Conservation (phyloP, 192 early-diverging fungal genomes). For the Geranomyces michiganensis region DNA sequence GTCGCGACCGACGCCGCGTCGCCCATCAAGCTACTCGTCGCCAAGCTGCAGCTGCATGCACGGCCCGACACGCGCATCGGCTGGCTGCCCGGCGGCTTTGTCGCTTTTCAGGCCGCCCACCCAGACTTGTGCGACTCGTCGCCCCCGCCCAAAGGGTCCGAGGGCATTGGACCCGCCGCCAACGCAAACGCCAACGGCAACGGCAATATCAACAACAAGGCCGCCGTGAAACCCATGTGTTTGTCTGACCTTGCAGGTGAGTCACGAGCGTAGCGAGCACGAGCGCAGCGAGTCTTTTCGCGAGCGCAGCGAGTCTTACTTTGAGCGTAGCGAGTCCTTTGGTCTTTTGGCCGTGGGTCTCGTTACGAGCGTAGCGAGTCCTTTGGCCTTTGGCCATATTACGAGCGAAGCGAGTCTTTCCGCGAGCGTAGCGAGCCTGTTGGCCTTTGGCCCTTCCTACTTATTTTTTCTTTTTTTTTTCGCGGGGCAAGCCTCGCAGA, state of each 20-base stretch:
- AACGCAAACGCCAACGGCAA: not conserved
- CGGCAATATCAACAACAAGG: too few relatives aligned
- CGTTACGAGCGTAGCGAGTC: too few relatives aligned
- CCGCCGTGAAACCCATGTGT: not conserved
- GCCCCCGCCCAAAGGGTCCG: conserved; percentile 28
- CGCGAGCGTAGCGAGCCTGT: too few relatives aligned
- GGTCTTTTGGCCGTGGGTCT: too few relatives aligned
- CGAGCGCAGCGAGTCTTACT: too few relatives aligned
- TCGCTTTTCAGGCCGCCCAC: conserved; percentile 15
- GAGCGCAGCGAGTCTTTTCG: too few relatives aligned
- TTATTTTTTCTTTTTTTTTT: too few relatives aligned
- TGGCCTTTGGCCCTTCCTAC: too few relatives aligned
- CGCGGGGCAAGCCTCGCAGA: too few relatives aligned
- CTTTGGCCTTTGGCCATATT: too few relatives aligned
- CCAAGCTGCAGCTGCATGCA: conserved; percentile 2
- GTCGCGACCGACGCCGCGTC: not conserved
- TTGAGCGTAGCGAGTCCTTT: too few relatives aligned
- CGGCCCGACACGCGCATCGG: conserved; percentile 26
- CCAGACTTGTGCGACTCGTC: conserved; percentile 31
- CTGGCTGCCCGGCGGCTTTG: conserved; percentile 34
- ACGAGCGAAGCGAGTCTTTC: too few relatives aligned
- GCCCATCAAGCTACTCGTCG: conserved; percentile 16
- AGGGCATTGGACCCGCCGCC: conserved; percentile 18
- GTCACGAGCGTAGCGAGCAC: not conserved
- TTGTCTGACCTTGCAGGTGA: conserved; percentile 2